A percentile compares a stretch with the other conserved stretches of the same genome.
phyloP scores from a whole-genome alignment of 2,329 filamentous ascomycete genomes.

The Fusarium nematophilum region DNA sequence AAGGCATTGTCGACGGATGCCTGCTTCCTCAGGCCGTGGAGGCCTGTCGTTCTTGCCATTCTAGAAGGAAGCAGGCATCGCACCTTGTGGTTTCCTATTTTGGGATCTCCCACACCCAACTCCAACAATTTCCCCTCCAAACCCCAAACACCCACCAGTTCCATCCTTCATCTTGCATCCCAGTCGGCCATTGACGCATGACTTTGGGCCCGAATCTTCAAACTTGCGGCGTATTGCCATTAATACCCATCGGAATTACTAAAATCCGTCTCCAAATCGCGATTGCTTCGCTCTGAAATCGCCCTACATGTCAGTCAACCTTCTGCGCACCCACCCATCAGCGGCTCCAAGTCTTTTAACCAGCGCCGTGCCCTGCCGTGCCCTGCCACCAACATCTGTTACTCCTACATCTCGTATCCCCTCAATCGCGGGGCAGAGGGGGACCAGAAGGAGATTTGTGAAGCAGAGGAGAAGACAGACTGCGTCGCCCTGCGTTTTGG shows the following conservation, averaged over 20 bases:
- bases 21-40: conserved; percentile 2
- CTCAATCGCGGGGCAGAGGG: conserved; percentile 13
- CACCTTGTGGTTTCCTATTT: conserved; percentile 13
- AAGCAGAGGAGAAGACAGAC: conserved; percentile 7
- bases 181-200: neutral
- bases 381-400: neutral
- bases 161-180: neutral
- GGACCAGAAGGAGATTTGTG: conserved; percentile 14
- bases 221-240: no score
- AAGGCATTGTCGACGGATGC: neutral
- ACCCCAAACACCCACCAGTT: conserved; percentile 3
- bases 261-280: no score
- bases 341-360: conserved; percentile 4
- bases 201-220: neutral
- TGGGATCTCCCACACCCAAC: neutral
- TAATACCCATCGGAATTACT: no score
- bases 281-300: conserved; percentile 6
- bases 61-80: conserved; percentile 23
- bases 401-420: conserved; percentile 18
- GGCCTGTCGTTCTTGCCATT: conserved; percentile 9
- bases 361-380: neutral
- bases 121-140: neutral
- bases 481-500: conserved; percentile 6
- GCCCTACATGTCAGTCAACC: no score
- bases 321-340: conserved; percentile 14